These are phyloP conservation scores for Ophiostoma novo-ulmi DNA, from an alignment of 2,329 filamentous ascomycete genomes.

Conservation along the genomic window DNA sequence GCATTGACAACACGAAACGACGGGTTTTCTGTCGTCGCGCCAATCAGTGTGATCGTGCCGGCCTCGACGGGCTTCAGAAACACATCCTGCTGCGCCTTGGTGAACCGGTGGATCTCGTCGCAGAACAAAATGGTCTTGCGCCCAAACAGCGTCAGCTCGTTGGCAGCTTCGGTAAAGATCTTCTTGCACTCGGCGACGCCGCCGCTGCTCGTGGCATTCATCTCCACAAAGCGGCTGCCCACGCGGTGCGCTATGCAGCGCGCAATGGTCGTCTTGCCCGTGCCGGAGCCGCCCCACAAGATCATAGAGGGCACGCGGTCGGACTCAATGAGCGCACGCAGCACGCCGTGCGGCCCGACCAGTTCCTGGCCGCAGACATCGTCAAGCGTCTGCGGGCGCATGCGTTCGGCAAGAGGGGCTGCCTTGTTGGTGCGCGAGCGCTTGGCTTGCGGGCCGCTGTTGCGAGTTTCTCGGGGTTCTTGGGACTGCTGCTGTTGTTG, in stretches of 20 bases:
- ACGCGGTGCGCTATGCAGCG: slow-evolving; percentile 79
- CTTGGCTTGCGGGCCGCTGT: slow-evolving; percentile 47
- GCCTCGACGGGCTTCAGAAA: slow-evolving; percentile 89
- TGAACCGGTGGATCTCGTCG: slow-evolving; percentile 92
- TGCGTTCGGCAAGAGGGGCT: slow-evolving; percentile 85
- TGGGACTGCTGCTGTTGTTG: slow-evolving; percentile 12
- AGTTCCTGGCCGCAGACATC: slow-evolving; percentile 89
- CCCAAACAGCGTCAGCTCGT: slow-evolving; percentile 74
- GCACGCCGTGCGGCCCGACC: slow-evolving; percentile 75
- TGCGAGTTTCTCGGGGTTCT: background rate
- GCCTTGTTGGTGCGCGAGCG: slow-evolving; percentile 64
- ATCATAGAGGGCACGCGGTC: slow-evolving; percentile 92
- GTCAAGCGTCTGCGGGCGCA: slow-evolving; percentile 79
- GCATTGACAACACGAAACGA: slow-evolving; percentile 89
- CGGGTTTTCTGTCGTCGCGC: slow-evolving; percentile 94
- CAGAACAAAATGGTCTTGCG: slow-evolving; percentile 95
- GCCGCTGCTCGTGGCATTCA: slow-evolving; percentile 86
- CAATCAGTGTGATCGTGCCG: slow-evolving; percentile 85
- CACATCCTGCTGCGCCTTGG: slow-evolving; percentile 88
- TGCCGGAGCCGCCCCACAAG: slow-evolving; percentile 78
- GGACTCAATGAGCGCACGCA: slow-evolving; percentile 79
- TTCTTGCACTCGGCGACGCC: slow-evolving; percentile 90
- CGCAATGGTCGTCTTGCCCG: slow-evolving; percentile 87
- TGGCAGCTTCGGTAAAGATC: slow-evolving; percentile 77
- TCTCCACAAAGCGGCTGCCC: slow-evolving; percentile 84